Conservation (phyloP, 352 stramenopile species). For the Globisporangium yorkense region DNA sequence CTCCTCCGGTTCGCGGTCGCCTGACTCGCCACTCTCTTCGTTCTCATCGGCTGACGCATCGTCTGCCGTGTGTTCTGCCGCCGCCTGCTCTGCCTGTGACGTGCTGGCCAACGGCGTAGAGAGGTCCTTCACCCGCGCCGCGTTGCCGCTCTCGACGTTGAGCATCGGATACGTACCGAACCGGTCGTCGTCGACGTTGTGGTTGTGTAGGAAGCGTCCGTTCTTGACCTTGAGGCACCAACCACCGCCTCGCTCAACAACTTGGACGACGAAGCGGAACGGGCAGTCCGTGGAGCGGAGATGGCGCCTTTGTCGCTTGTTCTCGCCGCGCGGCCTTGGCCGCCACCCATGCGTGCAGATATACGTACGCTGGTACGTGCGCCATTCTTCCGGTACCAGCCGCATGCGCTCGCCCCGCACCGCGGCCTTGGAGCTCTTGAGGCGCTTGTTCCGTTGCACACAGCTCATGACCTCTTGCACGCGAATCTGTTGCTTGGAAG, state of each 20-base stretch:
- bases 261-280: not conserved
- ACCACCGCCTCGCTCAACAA: not conserved
- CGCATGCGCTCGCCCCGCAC: not conserved
- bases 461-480: not conserved
- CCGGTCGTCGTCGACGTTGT: not conserved
- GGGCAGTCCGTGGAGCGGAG: not conserved
- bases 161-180: constrained; percentile 3
- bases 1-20: no score
- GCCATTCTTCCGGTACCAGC: not conserved
- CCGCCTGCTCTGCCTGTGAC: no score
- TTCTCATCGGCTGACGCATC: no score
- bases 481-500: not conserved
- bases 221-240: constrained; percentile 1
- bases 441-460: not conserved
- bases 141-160: not conserved
- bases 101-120: no score
- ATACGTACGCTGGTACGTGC: not conserved
- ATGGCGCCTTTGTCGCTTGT: not conserved
- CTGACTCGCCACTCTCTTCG: no score
- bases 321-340: not conserved
- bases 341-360: not conserved
- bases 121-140: no score
- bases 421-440: not conserved
- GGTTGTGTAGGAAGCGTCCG: not conserved
- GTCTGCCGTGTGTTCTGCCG: no score